A percentile compares a stretch with the other conserved stretches of the same genome.
Conservation (phyloP, 1,284 basidiomycete genomes). For the Gymnopus androsaceus region DNA sequence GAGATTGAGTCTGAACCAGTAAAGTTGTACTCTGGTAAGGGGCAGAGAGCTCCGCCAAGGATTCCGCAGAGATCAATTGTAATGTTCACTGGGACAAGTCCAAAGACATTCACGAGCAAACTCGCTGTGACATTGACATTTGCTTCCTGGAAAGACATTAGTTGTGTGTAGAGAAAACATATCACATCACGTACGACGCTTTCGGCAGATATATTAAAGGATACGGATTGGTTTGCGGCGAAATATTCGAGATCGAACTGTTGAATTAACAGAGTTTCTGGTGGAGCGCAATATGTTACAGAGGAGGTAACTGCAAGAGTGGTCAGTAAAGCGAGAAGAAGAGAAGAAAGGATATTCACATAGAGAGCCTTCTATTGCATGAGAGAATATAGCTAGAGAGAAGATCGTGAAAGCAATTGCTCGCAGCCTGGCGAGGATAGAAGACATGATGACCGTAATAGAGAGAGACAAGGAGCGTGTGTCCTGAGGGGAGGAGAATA, state of each 20-base stretch:
- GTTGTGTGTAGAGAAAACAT: conserved; percentile 22
- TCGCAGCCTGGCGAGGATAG: conserved; percentile 73
- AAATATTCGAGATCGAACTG: conserved; percentile 81
- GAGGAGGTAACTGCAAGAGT: conserved; percentile 70
- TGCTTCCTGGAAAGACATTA: conserved; percentile 49
- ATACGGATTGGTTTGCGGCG: conserved; percentile 66
- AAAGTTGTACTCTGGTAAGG: conserved; percentile 85
- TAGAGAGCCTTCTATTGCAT: conserved; percentile 53
- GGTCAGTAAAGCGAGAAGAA: conserved; percentile 13
- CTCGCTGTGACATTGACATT: conserved; percentile 81
- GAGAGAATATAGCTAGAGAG: conserved; percentile 40
- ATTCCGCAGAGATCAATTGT: conserved; percentile 80
- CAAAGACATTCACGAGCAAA: conserved; percentile 81
- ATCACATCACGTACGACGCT: conserved; percentile 58
- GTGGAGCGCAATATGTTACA: conserved; percentile 85
- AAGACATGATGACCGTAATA: conserved; percentile 51
- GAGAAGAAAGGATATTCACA: conserved; percentile 48
- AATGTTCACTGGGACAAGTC: conserved; percentile 74
- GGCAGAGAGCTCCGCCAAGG: conserved; percentile 80
- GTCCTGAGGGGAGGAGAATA: conserved; percentile 8
- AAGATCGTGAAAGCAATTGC: conserved; percentile 45
- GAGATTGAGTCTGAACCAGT: conserved; percentile 77
- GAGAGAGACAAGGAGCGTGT: conserved; percentile 20
- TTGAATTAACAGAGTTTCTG: conserved; percentile 78
- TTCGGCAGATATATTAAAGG: conserved; percentile 75